These are phyloP conservation scores for Neodidymelliopsis sp. DNA, from an alignment of 2,329 filamentous ascomycete species.

Conservation along the genomic window DNA sequence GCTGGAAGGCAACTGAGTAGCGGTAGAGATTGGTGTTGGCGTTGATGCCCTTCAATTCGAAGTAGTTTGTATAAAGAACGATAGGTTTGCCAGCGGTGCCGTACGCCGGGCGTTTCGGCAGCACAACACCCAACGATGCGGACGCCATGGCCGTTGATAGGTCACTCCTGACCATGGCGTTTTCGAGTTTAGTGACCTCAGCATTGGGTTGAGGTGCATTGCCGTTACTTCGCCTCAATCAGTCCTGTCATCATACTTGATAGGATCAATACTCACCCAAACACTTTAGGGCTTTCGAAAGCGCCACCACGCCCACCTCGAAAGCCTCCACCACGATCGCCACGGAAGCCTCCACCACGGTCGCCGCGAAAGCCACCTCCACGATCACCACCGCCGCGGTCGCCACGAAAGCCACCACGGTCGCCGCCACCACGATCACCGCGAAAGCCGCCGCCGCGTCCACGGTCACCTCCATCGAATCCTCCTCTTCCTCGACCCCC, in stretches of 20 bases:
- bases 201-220: conserved; percentile 44
- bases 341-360: conserved; percentile 20
- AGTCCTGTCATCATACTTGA: too few relatives aligned
- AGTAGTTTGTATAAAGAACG: conserved; percentile 53
- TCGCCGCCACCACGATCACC: conserved; percentile 24
- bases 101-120: conserved; percentile 40
- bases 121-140: conserved; percentile 28
- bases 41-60: conserved; percentile 45
- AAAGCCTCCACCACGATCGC: conserved; percentile 18
- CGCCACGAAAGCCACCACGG: conserved; percentile 16
- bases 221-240: too few relatives aligned
- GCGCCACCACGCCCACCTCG: conserved; percentile 20
- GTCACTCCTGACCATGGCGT: conserved; percentile 41
- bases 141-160: conserved; percentile 32
- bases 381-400: conserved; percentile 25
- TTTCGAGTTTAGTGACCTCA: conserved; percentile 40
- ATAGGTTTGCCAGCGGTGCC: conserved; percentile 50
- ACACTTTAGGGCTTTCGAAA: conserved; percentile 23
- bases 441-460: conserved; percentile 19
- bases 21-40: conserved; percentile 32
- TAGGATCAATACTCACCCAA: conserved; percentile 30
- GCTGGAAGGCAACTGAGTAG: conserved; percentile 42
- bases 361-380: conserved; percentile 24
- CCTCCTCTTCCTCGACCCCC: conserved; percentile 20
- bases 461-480: conserved; percentile 25